phyloP scores from a whole-genome alignment of 768 basidiomycete genomes.

The Podaxis pistillaris region DNA sequence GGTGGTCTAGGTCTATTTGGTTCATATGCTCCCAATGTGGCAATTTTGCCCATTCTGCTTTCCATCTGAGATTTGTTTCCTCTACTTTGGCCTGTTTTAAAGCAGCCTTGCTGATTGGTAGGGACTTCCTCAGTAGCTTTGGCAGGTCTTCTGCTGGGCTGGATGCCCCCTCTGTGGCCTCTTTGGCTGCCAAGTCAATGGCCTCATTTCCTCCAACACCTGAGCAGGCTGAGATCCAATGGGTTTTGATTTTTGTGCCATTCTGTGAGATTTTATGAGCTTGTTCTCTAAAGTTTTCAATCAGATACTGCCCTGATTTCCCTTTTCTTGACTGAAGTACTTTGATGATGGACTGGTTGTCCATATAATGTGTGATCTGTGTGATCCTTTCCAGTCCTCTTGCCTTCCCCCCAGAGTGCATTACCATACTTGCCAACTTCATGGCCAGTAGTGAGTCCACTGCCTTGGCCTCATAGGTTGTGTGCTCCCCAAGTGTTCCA shows the following conservation, averaged over 20 bases:
- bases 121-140: neutral
- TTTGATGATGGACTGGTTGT: slow-evolving; percentile 19
- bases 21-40: slow-evolving; percentile 6
- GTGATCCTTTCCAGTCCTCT: neutral
- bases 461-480: slow-evolving; percentile 22
- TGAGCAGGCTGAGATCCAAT: too few species aligned
- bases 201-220: neutral
- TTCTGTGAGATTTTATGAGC: neutral
- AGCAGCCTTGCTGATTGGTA: slow-evolving; percentile 19
- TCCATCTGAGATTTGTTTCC: slow-evolving; percentile 13
- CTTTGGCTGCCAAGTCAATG: slow-evolving; percentile 25
- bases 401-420: neutral
- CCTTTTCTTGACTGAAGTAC: slow-evolving; percentile 2
- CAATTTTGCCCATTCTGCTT: slow-evolving; percentile 12
- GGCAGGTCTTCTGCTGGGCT: neutral
- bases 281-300: neutral
- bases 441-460: slow-evolving; percentile 20
- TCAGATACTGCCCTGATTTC: slow-evolving; percentile 6
- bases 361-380: slow-evolving; percentile 12
- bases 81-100: slow-evolving; percentile 12
- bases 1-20: neutral
- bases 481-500: slow-evolving; percentile 15
- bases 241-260: too few species aligned
- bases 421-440: slow-evolving; percentile 11
- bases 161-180: slow-evolving; percentile 23